These are phyloP conservation scores for Leccinum subspadiceum DNA, from an alignment of 1,284 basidiomycete genomes.

Conservation along the genomic window DNA sequence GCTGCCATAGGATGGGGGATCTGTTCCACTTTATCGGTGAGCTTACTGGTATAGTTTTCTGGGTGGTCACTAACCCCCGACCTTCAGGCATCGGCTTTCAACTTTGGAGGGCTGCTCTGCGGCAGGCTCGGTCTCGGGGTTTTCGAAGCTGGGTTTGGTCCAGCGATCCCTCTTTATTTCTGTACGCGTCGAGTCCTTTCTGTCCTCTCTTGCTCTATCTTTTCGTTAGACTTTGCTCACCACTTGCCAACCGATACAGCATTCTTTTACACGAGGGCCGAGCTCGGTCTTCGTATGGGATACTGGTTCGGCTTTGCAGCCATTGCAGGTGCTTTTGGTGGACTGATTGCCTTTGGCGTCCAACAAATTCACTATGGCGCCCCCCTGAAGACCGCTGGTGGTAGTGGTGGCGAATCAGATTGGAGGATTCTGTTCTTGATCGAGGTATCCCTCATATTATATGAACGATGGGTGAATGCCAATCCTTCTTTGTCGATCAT, in stretches of 20 bases:
- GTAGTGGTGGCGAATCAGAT: conserved; percentile 31
- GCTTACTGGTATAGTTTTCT: conserved; percentile 9
- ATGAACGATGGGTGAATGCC: background rate
- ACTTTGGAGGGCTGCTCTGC: conserved; percentile 56
- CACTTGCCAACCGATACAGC: conserved; percentile 39
- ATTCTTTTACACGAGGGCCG: conserved; percentile 69
- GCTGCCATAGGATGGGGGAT: conserved; percentile 71
- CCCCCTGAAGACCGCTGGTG: conserved; percentile 19
- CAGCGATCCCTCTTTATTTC: conserved; percentile 72
- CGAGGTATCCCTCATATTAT: conserved; percentile 45
- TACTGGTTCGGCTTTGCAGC: conserved; percentile 81
- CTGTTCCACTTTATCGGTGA: conserved; percentile 66
- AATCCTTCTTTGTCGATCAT: background rate
- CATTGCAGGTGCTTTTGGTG: conserved; percentile 78
- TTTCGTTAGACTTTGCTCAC: background rate
- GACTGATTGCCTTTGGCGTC: conserved; percentile 71
- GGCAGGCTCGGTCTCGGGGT: conserved; percentile 61
- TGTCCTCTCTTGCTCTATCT: background rate
- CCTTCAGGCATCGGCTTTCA: conserved; percentile 55
- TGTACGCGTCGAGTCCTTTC: conserved; percentile 42
- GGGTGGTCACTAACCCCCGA: background rate
- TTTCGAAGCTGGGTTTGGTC: conserved; percentile 74
- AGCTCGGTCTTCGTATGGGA: conserved; percentile 73
- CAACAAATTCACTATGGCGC: conserved; percentile 49
- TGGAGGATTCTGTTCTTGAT: conserved; percentile 78